Percentiles rank a stretch among this genome's conserved stretches.
phyloP scores from a whole-genome alignment of 2,329 filamentous ascomycete genomes.

The Diaporthe sp. region DNA sequence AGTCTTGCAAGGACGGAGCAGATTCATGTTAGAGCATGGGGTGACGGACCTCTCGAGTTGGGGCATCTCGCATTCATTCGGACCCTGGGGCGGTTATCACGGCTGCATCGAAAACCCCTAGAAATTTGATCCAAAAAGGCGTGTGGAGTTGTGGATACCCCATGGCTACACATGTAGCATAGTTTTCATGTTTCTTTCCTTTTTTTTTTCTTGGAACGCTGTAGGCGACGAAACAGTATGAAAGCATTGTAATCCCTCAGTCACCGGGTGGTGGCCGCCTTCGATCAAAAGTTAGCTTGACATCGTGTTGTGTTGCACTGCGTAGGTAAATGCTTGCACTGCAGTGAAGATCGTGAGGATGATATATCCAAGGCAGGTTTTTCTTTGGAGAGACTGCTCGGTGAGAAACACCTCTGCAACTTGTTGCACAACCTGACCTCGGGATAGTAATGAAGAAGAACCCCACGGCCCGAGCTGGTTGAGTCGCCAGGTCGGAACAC shows the following conservation, averaged over 20 bases:
- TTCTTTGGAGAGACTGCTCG: neutral
- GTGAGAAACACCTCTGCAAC: neutral
- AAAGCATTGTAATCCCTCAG: neutral
- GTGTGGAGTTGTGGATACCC: slow-evolving; percentile 30
- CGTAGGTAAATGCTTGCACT: neutral
- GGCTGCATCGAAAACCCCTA: slow-evolving; percentile 8
- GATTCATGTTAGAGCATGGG: neutral
- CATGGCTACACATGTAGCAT: slow-evolving; percentile 21
- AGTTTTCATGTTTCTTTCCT: neutral
- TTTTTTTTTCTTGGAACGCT: neutral
- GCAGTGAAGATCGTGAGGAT: neutral
- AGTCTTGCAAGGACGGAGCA: neutral
- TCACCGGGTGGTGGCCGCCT: neutral
- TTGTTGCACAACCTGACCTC: neutral
- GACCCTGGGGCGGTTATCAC: neutral
- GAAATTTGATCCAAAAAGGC: slow-evolving; percentile 13
- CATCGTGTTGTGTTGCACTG: neutral
- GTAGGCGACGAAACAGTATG: neutral
- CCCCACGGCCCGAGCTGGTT: neutral
- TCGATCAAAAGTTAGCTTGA: neutral
- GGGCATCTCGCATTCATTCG: neutral
- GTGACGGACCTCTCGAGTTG: neutral
- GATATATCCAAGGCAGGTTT: neutral
- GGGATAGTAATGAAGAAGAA: neutral
- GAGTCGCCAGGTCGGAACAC: neutral